Percentiles rank a stretch among this genome's conserved stretches.
Evolutionary conservation across 164 flowering plant species (phyloP).

Genomic region (Nymphaea thermarum): DNA sequence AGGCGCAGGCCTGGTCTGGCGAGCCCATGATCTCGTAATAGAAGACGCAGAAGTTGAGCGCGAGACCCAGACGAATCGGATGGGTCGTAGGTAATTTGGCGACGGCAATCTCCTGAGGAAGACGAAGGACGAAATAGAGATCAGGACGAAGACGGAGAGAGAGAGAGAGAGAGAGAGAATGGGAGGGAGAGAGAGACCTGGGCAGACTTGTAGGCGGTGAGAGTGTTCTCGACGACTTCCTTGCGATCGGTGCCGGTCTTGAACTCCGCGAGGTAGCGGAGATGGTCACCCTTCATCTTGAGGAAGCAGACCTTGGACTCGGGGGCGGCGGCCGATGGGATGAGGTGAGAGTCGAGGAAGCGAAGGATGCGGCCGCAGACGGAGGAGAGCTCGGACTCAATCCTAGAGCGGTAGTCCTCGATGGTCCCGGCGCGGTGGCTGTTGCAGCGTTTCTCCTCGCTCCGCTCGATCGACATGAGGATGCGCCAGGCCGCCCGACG

Average conservation of each 20-base stretch:
- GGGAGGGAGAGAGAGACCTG: constrained; percentile 27
- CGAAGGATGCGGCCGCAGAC: constrained; percentile 66
- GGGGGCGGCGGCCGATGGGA: constrained; percentile 42
- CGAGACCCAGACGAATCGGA: constrained; percentile 78
- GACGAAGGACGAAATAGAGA: neutral
- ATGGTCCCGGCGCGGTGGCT: constrained; percentile 52
- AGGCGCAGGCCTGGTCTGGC: constrained; percentile 79
- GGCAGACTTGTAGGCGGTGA: constrained; percentile 63
- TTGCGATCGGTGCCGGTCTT: constrained; percentile 67
- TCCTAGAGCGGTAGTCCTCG: constrained; percentile 61
- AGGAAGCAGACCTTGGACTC: constrained; percentile 72
- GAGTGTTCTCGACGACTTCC: constrained; percentile 72
- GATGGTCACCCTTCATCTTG: constrained; percentile 83
- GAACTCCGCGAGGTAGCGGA: constrained; percentile 74
- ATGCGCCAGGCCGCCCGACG: constrained; percentile 73
- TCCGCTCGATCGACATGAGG: constrained; percentile 65
- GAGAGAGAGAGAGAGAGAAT: neutral
- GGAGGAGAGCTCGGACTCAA: constrained; percentile 54
- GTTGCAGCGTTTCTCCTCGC: constrained; percentile 64
- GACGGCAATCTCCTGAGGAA: constrained; percentile 66
- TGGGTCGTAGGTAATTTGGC: constrained; percentile 74
- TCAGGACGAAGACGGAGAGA: no score
- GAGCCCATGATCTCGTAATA: constrained; percentile 85
- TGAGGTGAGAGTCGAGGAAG: constrained; percentile 48
- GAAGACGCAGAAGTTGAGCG: constrained; percentile 84